Evolutionary conservation across 805 yeast species (phyloP).

Genomic region (Clavispora fructus): DNA sequence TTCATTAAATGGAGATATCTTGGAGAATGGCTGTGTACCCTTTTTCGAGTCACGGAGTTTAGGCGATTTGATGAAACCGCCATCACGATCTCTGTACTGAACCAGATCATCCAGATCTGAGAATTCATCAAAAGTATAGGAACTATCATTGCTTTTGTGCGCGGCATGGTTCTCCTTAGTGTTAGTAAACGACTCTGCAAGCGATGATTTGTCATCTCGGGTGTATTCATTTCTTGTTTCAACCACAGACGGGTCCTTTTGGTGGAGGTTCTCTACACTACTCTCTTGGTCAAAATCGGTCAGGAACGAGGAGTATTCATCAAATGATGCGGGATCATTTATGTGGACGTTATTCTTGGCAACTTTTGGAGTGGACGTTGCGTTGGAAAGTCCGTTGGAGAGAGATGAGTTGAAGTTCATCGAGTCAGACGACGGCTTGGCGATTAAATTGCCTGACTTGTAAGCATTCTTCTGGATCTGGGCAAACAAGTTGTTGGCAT

Average conservation of each 20-base stretch:
- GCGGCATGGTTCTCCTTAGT: background rate
- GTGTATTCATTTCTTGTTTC: slow-evolving; percentile 8
- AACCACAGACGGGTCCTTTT: background rate
- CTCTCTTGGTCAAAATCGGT: slow-evolving; percentile 23
- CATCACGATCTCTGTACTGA: background rate
- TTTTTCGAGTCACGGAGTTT: background rate
- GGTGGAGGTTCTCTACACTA: slow-evolving; percentile 1
- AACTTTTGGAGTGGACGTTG: slow-evolving; percentile 37
- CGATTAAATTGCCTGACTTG: slow-evolving; percentile 2
- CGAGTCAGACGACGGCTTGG: slow-evolving; percentile 1
- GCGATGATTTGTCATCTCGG: slow-evolving; percentile 6
- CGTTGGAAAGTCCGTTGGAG: slow-evolving; percentile 17
- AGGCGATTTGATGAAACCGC: background rate
- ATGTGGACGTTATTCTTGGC: slow-evolving; percentile 10
- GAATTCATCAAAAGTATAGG: slow-evolving; percentile 31
- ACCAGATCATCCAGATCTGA: slow-evolving; percentile 11
- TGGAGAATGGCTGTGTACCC: background rate
- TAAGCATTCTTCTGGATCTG: slow-evolving; percentile 33
- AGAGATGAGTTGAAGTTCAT: slow-evolving; percentile 4
- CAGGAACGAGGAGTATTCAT: slow-evolving; percentile 27
- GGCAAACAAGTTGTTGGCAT: slow-evolving; percentile 36
- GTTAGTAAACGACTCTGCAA: background rate
- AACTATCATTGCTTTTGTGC: slow-evolving; percentile 12
- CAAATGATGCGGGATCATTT: slow-evolving; percentile 1
- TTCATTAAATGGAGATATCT: background rate